Conservation (phyloP, 208 protist genomes). For the Trypanosoma theileri region DNA sequence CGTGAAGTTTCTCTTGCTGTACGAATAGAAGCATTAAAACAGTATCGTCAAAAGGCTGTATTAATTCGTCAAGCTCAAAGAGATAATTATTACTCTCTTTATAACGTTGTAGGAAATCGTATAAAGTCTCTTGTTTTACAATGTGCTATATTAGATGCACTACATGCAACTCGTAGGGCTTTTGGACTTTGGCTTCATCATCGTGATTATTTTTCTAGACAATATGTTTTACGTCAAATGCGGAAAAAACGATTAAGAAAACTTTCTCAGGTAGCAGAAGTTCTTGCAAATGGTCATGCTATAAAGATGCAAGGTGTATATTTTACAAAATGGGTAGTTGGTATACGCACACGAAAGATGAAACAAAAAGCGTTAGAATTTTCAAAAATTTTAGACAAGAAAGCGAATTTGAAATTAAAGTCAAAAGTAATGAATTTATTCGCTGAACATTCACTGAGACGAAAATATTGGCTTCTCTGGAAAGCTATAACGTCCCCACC, state of each 20-base stretch:
- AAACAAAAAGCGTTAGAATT: neutral
- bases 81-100: constrained; percentile 52
- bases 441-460: neutral
- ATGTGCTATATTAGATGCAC: constrained; percentile 35
- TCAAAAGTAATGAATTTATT: constrained; percentile 3
- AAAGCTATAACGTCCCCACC: neutral
- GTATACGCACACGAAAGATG: neutral
- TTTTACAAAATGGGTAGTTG: constrained; percentile 27
- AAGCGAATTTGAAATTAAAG: neutral
- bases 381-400: neutral
- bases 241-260: constrained; percentile 35
- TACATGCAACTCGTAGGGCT: constrained; percentile 30
- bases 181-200: constrained; percentile 60
- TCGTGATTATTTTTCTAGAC: constrained; percentile 37
- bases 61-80: constrained; percentile 60
- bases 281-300: constrained; percentile 1
- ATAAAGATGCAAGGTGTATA: constrained; percentile 8
- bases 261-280: constrained; percentile 15
- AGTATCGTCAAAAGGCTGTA: constrained; percentile 49
- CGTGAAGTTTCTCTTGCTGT: constrained; percentile 44
- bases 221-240: constrained; percentile 55
- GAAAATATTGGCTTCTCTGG: constrained; percentile 16
- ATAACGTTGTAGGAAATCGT: constrained; percentile 35
- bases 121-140: constrained; percentile 45
- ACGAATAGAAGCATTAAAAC: constrained; percentile 52